Percentiles rank a stretch among this genome's conserved stretches.
phyloP scores from a whole-genome alignment of 2,329 filamentous ascomycete species.

The Aspergillus sp. region DNA sequence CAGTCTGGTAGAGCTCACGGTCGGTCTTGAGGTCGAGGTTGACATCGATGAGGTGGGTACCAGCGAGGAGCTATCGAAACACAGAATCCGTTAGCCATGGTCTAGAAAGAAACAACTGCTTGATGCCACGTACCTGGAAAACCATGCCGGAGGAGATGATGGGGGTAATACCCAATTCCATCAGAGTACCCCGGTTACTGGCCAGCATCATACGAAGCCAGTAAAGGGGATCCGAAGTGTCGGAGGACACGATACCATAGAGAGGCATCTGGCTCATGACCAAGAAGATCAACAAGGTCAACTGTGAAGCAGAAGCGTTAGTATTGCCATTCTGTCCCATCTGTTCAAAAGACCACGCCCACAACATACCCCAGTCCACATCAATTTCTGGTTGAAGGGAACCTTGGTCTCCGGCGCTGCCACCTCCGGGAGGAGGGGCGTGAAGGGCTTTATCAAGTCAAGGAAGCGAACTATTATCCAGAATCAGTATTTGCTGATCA shows the following conservation, averaged over 20 bases:
- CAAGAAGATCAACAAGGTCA: slow-evolving; percentile 96
- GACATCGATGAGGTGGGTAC: slow-evolving; percentile 99
- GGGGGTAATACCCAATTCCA: slow-evolving; percentile 95
- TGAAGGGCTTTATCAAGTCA: slow-evolving; percentile 98
- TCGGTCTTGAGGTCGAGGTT: slow-evolving; percentile 99
- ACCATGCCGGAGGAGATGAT: slow-evolving; percentile 99
- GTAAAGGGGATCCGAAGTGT: slow-evolving; percentile 97
- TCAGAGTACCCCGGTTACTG: slow-evolving; percentile 93
- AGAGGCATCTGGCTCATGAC: slow-evolving; percentile 99
- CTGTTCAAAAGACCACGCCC: slow-evolving; percentile 4
- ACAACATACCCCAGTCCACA: slow-evolving; percentile 71
- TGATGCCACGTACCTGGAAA: slow-evolving; percentile 64
- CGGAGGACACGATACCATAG: slow-evolving; percentile 98
- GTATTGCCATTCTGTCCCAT: slow-evolving; percentile 7
- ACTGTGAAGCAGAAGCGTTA: slow-evolving; percentile 33
- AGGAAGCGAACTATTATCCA: slow-evolving; percentile 80
- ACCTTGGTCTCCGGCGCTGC: slow-evolving; percentile 97
- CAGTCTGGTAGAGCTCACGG: slow-evolving; percentile 98
- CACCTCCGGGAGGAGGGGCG: slow-evolving; percentile 99
- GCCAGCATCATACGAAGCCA: slow-evolving; percentile 99
- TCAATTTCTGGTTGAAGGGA: slow-evolving; percentile 96
- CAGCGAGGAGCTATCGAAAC: slow-evolving; percentile 70
- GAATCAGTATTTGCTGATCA: slow-evolving; percentile 21
- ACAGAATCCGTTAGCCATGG: slow-evolving; percentile 9
- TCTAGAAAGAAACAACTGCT: not conserved